Evolutionary conservation across 441 rosid genomes (phyloP).

Genomic region (Geranium incanum): DNA sequence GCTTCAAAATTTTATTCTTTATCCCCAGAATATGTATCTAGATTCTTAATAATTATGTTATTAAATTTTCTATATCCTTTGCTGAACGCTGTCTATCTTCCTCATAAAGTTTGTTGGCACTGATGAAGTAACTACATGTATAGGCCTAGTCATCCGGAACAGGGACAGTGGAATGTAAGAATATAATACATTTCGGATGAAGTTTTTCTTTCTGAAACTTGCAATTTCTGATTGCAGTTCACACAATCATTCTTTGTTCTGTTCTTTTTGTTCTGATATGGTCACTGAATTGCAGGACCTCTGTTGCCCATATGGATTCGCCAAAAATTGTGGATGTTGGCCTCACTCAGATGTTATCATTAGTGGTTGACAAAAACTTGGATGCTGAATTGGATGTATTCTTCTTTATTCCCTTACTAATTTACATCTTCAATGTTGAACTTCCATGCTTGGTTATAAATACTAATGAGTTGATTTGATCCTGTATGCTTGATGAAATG

Average conservation of each 20-base stretch:
- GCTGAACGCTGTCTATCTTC: not conserved
- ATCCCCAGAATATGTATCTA: not conserved
- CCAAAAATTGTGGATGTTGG: conserved; percentile 54
- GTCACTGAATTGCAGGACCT: conserved; percentile 45
- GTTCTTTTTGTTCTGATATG: conserved; percentile 9
- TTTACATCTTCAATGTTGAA: not conserved
- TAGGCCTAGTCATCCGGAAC: conserved; percentile 68
- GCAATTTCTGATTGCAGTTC: not conserved
- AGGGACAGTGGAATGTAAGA: conserved; percentile 57
- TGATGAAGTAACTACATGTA: conserved; percentile 85
- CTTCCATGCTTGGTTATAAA: not conserved
- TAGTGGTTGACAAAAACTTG: conserved; percentile 26
- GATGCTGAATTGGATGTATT: conserved; percentile 61
- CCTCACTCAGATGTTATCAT: conserved; percentile 58
- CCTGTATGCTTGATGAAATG: conserved; percentile 17
- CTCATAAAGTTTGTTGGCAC: conserved; percentile 49
- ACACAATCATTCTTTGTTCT: not conserved
- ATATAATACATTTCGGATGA: not conserved
- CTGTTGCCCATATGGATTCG: conserved; percentile 78
- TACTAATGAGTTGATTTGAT: conserved; percentile 4
- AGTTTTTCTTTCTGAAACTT: not conserved
- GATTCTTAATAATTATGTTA: not conserved
- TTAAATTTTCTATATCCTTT: conserved; percentile 4
- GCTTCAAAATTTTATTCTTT: not conserved
- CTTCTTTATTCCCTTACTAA: not conserved